Evolutionary conservation across 169 alveolate genomes (phyloP).

Genomic region (Eimeria necatrix): DNA sequence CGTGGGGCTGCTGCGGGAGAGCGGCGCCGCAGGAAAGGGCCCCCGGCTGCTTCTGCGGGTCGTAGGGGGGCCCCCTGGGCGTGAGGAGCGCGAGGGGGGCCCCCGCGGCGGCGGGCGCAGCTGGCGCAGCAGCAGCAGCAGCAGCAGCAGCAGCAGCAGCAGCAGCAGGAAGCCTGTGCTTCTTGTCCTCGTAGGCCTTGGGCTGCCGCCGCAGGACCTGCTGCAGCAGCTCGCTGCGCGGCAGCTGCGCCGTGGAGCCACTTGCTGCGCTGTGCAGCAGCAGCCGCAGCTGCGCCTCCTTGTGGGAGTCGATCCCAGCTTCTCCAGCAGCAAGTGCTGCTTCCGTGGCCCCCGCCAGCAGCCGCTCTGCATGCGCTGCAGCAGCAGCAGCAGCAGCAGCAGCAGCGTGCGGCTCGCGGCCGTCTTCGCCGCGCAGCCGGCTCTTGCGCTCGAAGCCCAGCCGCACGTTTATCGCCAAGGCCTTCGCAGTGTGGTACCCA

Average conservation of each 20-base stretch:
- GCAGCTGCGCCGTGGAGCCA: conserved; percentile 49
- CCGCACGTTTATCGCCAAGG: conserved; percentile 64
- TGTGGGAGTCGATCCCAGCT: conserved; percentile 23
- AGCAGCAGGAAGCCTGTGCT: neutral
- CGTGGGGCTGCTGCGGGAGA: neutral
- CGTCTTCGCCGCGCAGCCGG: conserved; percentile 19
- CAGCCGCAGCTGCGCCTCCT: conserved; percentile 56
- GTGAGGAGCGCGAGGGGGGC: neutral
- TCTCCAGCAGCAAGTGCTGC: conserved; percentile 25
- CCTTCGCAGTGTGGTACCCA: conserved; percentile 65
- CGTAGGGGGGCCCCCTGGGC: neutral
- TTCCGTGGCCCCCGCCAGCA: conserved; percentile 45
- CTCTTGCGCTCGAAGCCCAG: conserved; percentile 56
- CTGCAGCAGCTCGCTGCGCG: conserved; percentile 71
- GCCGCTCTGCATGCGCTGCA: conserved; percentile 23
- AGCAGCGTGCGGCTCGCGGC: conserved; percentile 9
- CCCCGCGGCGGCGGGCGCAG: neutral
- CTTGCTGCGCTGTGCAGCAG: conserved; percentile 47
- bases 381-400: too few relatives aligned
- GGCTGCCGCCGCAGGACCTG: conserved; percentile 45
- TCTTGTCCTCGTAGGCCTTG: conserved; percentile 49
- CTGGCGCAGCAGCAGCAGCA: neutral
- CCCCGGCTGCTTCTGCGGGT: neutral
- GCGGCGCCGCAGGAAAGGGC: neutral
- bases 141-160: conserved; percentile 26